These are phyloP conservation scores for Fusarium neocosmosporiellum DNA, from an alignment of 2,329 filamentous ascomycete species.

Conservation along the genomic window DNA sequence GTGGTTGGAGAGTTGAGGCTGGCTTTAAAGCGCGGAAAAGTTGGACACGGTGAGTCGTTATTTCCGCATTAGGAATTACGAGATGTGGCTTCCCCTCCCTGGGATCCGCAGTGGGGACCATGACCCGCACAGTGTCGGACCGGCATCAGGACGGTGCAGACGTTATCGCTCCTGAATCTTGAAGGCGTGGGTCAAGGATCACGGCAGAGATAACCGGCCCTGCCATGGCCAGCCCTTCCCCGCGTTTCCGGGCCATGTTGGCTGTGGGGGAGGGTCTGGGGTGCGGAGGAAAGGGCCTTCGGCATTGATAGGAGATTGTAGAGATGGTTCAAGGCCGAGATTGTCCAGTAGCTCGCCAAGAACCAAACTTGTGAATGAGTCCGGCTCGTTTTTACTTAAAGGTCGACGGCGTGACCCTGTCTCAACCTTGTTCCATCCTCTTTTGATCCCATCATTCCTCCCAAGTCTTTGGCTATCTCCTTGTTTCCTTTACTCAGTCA, in stretches of 20 bases:
- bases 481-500: neutral
- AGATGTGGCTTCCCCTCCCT: neutral
- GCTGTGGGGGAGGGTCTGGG: neutral
- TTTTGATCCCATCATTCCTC: neutral
- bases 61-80: neutral
- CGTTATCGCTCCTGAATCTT: neutral
- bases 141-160: neutral
- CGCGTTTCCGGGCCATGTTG: neutral
- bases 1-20: conserved; percentile 1
- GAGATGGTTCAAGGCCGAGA: neutral
- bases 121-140: neutral
- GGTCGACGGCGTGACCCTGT: neutral
- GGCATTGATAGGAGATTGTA: conserved; percentile 3
- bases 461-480: neutral
- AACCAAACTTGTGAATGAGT: neutral
- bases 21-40: neutral
- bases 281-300: neutral
- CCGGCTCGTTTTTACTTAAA: neutral
- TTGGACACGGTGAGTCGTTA: neutral
- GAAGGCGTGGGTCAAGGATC: neutral
- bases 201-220: neutral
- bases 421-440: neutral
- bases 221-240: neutral
- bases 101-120: neutral
- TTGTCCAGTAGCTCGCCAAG: neutral